Evolutionary conservation across 2,329 filamentous ascomycete genomes (phyloP), one percentile per base, ranked within the genome.

Genomic region (Phyllosticta ampelicida): DNA sequence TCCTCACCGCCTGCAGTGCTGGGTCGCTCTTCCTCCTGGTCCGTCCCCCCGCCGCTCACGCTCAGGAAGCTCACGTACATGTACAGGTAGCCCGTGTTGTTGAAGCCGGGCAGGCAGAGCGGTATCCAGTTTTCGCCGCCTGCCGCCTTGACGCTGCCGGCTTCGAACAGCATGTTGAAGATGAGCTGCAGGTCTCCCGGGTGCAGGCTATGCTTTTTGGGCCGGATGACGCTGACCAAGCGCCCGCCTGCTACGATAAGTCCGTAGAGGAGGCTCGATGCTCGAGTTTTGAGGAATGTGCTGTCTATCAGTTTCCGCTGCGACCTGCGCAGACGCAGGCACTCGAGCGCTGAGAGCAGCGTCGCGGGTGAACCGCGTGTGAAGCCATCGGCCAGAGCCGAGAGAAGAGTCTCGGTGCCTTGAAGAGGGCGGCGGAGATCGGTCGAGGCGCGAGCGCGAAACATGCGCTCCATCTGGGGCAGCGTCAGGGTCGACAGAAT

Each of bases 151-250:
- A 99, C 87, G 50, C 89, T 87, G 53, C 90, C 89, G 1, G 92
- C 94, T 74, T 95, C 91, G 66, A 99, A 99, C 1, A 99, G 83
- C 95, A 99, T 99, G 69, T 97, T 97, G 79, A 99, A 99, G 61
- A 99, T 91, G 51, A 99, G 81, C 68, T 96, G 92, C 21, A 99
- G 79, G 69, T 99, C 94, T 62, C 91, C 92, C 0, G 95, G 94
- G 65, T 99, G 95, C 2, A 99, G 79, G 0, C 91, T 96, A 71
- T 99, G 94, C 60, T 94, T 89, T 65, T 95, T 91, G 5, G 95
- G 95, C 44, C 94, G 81, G 16, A 97, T 87, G 44, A 99, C 95
- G 68, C 91, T 96, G 63, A 99, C 94, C 5, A 99, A 85, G 66
- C 87, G 86, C 5, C 91, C 92, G 11, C 91, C 90, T 4, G 94